Percentiles rank a stretch among this genome's conserved stretches.
Evolutionary conservation across 768 basidiomycete species (phyloP).

Genomic region (Termitomyces sp.): DNA sequence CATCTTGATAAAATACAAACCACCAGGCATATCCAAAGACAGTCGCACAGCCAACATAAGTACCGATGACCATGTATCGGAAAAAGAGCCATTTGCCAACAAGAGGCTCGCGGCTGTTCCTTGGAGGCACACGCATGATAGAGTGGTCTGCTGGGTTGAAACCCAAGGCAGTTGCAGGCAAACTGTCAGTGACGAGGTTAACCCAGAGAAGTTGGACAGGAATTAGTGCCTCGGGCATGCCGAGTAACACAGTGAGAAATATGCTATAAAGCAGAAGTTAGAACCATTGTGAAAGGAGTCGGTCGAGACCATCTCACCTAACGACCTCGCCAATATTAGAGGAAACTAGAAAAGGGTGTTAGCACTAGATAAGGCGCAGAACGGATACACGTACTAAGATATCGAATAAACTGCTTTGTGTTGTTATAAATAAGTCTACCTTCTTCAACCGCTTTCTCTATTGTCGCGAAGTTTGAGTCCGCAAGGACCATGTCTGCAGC

Average conservation of each 20-base stretch:
- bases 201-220: conserved; percentile 98
- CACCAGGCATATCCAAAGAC: conserved; percentile 99
- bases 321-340: conserved; percentile 98
- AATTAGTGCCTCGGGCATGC: conserved; percentile 99
- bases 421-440: conserved; percentile 98
- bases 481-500: conserved; percentile 98
- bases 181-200: conserved; percentile 94
- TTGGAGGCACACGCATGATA: conserved; percentile 93
- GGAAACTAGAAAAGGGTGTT: conserved; percentile 48
- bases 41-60: conserved; percentile 91
- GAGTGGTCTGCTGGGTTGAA: conserved; percentile 97
- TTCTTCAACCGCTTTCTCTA: conserved; percentile 95
- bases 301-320: conserved; percentile 32
- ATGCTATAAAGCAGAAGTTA: conserved; percentile 46
- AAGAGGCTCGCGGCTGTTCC: conserved; percentile 86
- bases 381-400: conserved; percentile 66
- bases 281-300: conserved; percentile 3
- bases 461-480: conserved; percentile 96
- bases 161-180: conserved; percentile 94
- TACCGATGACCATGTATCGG: conserved; percentile 90
- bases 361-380: conserved; percentile 3
- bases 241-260: conserved; percentile 93
- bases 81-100: conserved; percentile 93
- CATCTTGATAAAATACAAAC: conserved; percentile 88
- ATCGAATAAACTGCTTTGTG: conserved; percentile 99